A percentile compares a stretch with the other conserved stretches of the same genome.
These are phyloP conservation scores for Gossypium aridum DNA, from an alignment of 441 rosid species.

Conservation along the genomic window DNA sequence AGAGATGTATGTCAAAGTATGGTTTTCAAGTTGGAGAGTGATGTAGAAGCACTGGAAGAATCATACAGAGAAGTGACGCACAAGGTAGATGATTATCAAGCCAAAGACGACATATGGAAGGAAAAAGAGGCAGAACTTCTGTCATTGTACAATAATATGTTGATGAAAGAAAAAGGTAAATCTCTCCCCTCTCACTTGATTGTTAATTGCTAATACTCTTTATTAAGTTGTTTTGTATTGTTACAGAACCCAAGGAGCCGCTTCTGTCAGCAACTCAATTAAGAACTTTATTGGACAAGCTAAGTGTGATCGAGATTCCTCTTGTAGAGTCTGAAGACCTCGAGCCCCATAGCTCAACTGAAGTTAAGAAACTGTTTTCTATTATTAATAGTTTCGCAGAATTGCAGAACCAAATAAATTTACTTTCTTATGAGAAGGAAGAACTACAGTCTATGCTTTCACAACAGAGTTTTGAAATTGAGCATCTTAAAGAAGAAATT, in stretches of 20 bases:
- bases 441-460: slow-evolving; percentile 50
- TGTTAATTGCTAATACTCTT: not conserved
- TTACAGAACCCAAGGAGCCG: slow-evolving; percentile 48
- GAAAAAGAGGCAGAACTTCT: slow-evolving; percentile 15
- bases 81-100: slow-evolving; percentile 39
- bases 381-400: slow-evolving; percentile 44
- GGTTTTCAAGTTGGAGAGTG: slow-evolving; percentile 55
- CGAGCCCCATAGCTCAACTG: slow-evolving; percentile 34
- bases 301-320: slow-evolving; percentile 32
- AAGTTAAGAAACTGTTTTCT: slow-evolving; percentile 51
- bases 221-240: slow-evolving; percentile 11
- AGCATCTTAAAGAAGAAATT: slow-evolving; percentile 48
- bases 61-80: slow-evolving; percentile 43
- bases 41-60: slow-evolving; percentile 40
- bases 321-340: slow-evolving; percentile 29
- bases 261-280: slow-evolving; percentile 47
- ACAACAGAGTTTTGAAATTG: slow-evolving; percentile 46
- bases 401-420: slow-evolving; percentile 50
- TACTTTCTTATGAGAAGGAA: slow-evolving; percentile 43
- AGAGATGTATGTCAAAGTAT: slow-evolving; percentile 41
- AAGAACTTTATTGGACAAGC: slow-evolving; percentile 55
- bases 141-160: slow-evolving; percentile 8
- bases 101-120: slow-evolving; percentile 16
- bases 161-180: slow-evolving; percentile 13
- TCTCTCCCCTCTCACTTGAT: not conserved